Percentiles rank a stretch among this genome's conserved stretches.
Evolutionary conservation across 768 basidiomycete genomes (phyloP).

Genomic region (Russula virescens): DNA sequence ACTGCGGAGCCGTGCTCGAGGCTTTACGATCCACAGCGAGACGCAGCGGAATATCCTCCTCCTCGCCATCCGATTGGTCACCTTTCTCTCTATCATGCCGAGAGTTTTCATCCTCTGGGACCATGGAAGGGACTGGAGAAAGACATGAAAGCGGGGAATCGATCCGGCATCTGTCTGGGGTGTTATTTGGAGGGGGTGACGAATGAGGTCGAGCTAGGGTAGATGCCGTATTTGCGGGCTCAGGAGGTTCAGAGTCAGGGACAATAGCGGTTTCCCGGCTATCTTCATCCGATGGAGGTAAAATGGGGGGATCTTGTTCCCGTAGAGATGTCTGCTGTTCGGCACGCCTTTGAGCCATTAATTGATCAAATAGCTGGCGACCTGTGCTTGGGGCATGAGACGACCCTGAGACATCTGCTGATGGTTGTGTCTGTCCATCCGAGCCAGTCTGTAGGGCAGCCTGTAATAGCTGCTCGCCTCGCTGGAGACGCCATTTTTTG

Average conservation of each 20-base stretch:
- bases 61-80: conserved; percentile 21
- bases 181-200: not conserved
- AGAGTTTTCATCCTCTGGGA: not conserved
- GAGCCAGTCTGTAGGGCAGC: conserved; percentile 1
- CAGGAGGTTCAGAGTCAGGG: conserved; percentile 58
- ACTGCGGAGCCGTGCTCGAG: not conserved
- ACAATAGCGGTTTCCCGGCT: conserved; percentile 41
- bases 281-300: conserved; percentile 9
- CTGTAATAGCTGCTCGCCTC: conserved; percentile 5
- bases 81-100: conserved; percentile 27
- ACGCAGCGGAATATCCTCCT: conserved; percentile 44
- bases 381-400: conserved; percentile 10
- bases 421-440: conserved; percentile 28
- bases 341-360: conserved; percentile 1
- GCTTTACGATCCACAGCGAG: conserved; percentile 20
- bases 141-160: not conserved
- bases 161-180: not conserved
- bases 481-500: conserved; percentile 27
- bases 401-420: conserved; percentile 14
- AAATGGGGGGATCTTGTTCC: not conserved
- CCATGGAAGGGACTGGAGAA: not conserved
- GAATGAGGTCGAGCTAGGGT: not conserved
- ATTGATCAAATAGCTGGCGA: conserved; percentile 8
- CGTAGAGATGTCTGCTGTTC: not conserved
- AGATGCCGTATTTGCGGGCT: conserved; percentile 28